Base-by-base conservation (phyloP, 345 rosid species). In the Hibiscus mutabilis region DNA sequence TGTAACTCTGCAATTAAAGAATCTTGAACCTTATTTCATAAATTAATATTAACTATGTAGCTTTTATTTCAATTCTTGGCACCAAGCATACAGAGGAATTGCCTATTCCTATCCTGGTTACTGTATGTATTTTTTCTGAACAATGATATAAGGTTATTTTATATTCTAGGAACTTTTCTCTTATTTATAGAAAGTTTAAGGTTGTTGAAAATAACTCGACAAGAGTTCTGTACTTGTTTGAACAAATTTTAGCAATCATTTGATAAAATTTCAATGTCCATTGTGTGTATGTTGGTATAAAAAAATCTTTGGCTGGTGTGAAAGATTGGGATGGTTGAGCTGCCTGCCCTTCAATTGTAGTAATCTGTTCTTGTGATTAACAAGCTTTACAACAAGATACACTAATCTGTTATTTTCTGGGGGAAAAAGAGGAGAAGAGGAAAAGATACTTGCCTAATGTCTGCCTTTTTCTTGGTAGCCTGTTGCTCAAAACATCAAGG, bases 401-500 rank as follows among this genome's bases (percentile, higher is more conserved):
- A 66, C 37, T 46, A 8, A n/a, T 47, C 3, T 49, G 57, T 27
- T 47, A 47, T 44, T 44, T 67, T 67, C 42, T 27, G 24, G 19
- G 56, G 37, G 16, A 66, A 55, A 29, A 29, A n/a, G n/a, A 35
- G 40, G 44, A 66, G 49, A 14, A 46, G 40, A 1, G 19, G 19
- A 65, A 42, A 66, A 22, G 55, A 44, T 66, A 46, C 19, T 6
- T 46, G 21, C 56, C 21, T 27, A 16, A 49, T 67, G 16, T 47
- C 58, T 49, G 24, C 18, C 13, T 64, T 37, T 65, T 22, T 65
- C 53, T 49, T 65, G 67, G 71, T 72, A 92, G 99, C 87, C 90
- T 75, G 97, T 95, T 74, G 74, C 85, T 70, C 97, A 87, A 82
- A 95, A 88, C 78, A 73, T 88, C 72, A 95, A 86, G 83, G 97